These are phyloP conservation scores for Globisporangium recalcitrans DNA, from an alignment of 352 stramenopile genomes.

Conservation along the genomic window DNA sequence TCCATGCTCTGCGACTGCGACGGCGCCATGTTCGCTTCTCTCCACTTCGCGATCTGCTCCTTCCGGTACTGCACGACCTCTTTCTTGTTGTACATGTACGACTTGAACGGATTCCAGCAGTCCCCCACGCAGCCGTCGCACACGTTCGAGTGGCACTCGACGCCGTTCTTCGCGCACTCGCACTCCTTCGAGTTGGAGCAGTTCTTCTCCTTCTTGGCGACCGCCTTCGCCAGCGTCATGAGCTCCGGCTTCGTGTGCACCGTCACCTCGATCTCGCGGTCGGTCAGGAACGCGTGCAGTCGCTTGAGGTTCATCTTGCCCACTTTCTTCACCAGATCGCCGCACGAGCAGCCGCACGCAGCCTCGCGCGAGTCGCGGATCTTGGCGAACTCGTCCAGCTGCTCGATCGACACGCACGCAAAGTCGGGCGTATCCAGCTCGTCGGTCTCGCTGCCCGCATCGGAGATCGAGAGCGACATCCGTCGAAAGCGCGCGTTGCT, in stretches of 20 bases:
- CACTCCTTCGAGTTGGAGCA: constrained; percentile 58
- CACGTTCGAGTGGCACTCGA: constrained; percentile 68
- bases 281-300: constrained; percentile 58
- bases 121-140: constrained; percentile 68
- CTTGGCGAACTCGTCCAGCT: constrained; percentile 76
- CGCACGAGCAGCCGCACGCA: constrained; percentile 73
- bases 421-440: constrained; percentile 42
- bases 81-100: constrained; percentile 73
- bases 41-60: constrained; percentile 60
- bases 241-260: constrained; percentile 61
- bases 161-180: constrained; percentile 70
- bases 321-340: constrained; percentile 79
- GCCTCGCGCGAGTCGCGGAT: constrained; percentile 79
- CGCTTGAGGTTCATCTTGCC: constrained; percentile 84
- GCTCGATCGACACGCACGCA: constrained; percentile 72
- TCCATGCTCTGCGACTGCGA: neutral
- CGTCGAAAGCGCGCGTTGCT: constrained; percentile 13
- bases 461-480: constrained; percentile 6
- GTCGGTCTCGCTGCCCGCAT: constrained; percentile 4
- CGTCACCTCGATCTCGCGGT: constrained; percentile 41
- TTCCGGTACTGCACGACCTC: constrained; percentile 70
- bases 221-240: constrained; percentile 53
- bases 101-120: constrained; percentile 66
- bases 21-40: constrained; percentile 12
- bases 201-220: constrained; percentile 68